phyloP scores from a whole-genome alignment of 2,329 filamentous ascomycete species.

The Nigrospora osmanthi region DNA sequence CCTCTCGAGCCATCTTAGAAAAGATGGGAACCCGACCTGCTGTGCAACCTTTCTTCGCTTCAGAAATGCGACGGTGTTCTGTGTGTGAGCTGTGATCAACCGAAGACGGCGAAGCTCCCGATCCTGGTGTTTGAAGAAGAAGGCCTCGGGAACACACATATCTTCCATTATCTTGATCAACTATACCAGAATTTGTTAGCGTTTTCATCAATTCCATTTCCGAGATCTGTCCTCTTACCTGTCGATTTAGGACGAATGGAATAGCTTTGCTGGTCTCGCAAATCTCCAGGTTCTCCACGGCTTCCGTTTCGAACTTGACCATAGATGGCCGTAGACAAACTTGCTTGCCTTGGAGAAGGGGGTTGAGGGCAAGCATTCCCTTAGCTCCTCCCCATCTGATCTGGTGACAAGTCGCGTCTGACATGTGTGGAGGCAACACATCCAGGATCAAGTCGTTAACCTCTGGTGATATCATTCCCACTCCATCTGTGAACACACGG shows the following conservation, averaged over 20 bases:
- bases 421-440: conserved; percentile 35
- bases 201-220: not conserved
- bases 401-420: conserved; percentile 60
- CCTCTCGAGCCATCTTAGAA: conserved; percentile 52
- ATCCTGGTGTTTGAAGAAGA: conserved; percentile 59
- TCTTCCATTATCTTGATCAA: conserved; percentile 85
- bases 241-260: conserved; percentile 65
- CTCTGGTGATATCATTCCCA: conserved; percentile 61
- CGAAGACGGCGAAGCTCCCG: conserved; percentile 54
- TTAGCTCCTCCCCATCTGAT: conserved; percentile 70
- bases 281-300: conserved; percentile 55
- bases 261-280: conserved; percentile 63
- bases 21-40: conserved; percentile 48
- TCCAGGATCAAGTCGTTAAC: conserved; percentile 55
- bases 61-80: conserved; percentile 61
- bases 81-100: conserved; percentile 45
- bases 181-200: conserved; percentile 19
- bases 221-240: not conserved
- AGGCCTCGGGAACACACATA: conserved; percentile 48
- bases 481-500: conserved; percentile 70
- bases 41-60: conserved; percentile 53
- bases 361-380: conserved; percentile 69
- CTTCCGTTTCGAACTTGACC: conserved; percentile 63
- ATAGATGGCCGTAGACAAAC: conserved; percentile 66
- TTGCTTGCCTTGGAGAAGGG: conserved; percentile 44